phyloP scores from a whole-genome alignment of 1,139 yeast genomes.

The Wickerhamiella infanticola region DNA sequence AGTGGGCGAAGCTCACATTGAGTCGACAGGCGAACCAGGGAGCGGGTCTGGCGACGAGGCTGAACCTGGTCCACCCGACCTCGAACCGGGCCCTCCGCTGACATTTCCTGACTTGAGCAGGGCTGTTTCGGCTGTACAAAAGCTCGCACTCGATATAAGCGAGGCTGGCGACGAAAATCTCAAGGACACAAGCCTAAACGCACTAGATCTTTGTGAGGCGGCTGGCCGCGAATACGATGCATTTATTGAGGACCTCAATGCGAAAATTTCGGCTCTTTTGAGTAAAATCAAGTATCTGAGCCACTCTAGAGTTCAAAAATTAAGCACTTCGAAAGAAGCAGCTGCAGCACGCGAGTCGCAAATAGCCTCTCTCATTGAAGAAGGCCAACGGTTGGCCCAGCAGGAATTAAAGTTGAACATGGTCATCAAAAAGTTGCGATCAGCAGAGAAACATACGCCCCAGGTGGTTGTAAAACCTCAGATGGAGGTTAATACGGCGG shows the following conservation, averaged over 20 bases:
- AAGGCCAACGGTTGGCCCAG: slow-evolving; percentile 63
- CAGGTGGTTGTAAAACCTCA: slow-evolving; percentile 5
- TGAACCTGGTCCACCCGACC: background rate
- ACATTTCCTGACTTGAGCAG: background rate
- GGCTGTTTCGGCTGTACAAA: background rate
- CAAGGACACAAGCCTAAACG: slow-evolving; percentile 9
- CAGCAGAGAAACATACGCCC: slow-evolving; percentile 5
- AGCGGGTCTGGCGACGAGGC: background rate
- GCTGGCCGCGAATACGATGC: slow-evolving; percentile 1
- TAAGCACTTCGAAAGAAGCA: slow-evolving; percentile 8
- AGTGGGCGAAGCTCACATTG: background rate
- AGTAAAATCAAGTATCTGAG: slow-evolving; percentile 10
- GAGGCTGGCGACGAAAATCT: background rate
- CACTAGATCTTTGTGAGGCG: slow-evolving; percentile 10
- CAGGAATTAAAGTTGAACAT: slow-evolving; percentile 60
- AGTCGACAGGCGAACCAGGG: background rate
- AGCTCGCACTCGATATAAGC: background rate
- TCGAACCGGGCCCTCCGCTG: background rate
- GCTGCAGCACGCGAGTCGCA: slow-evolving; percentile 30
- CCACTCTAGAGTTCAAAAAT: slow-evolving; percentile 2
- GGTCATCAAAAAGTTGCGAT: slow-evolving; percentile 45
- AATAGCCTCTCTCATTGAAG: slow-evolving; percentile 48
- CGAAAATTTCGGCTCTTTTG: slow-evolving; percentile 6
- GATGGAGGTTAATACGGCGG: slow-evolving; percentile 10
- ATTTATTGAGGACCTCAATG: slow-evolving; percentile 2